Percentiles rank a stretch among this genome's conserved stretches.
Evolutionary conservation across 192 early-diverging fungal species (phyloP).

Genomic region (Neocallimastix lanati): DNA sequence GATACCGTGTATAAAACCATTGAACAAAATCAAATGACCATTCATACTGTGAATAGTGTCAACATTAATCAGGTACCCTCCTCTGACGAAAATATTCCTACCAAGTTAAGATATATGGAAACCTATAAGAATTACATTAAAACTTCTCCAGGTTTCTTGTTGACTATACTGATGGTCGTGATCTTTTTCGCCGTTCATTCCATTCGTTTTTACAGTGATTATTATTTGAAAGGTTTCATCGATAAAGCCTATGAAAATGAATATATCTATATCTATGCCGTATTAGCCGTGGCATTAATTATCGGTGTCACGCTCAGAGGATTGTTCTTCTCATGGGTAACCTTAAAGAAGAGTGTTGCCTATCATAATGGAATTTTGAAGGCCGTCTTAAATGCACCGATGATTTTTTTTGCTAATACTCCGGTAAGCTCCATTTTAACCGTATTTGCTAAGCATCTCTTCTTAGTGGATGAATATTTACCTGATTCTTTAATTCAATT

Average conservation of each 20-base stretch:
- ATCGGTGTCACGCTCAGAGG: slow-evolving; percentile 11
- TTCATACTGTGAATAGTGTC: slow-evolving; percentile 24
- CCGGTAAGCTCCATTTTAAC: slow-evolving; percentile 32
- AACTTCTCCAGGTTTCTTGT: slow-evolving; percentile 15
- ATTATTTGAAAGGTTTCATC: slow-evolving; percentile 11
- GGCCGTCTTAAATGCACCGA: slow-evolving; percentile 13
- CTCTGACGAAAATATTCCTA: neutral
- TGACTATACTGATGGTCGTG: slow-evolving; percentile 20
- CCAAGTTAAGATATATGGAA: neutral
- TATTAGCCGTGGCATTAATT: neutral
- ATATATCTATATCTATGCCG: slow-evolving; percentile 3
- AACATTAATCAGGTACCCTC: no score
- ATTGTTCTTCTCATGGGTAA: slow-evolving; percentile 4
- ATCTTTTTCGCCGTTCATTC: slow-evolving; percentile 41
- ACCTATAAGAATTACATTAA: slow-evolving; percentile 16
- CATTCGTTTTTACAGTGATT: slow-evolving; percentile 34
- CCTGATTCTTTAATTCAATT: slow-evolving; percentile 27
- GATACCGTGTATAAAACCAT: slow-evolving; percentile 35
- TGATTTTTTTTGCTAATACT: slow-evolving; percentile 36
- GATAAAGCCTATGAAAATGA: neutral
- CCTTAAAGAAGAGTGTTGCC: neutral
- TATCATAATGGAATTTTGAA: slow-evolving; percentile 11
- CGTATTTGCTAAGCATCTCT: slow-evolving; percentile 28
- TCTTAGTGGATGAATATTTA: slow-evolving; percentile 28
- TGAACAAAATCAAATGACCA: slow-evolving; percentile 52